Evolutionary conservation across 2,329 filamentous ascomycete genomes (phyloP), one percentile per base, ranked within the genome.

Genomic region (Periconia sp.): DNA sequence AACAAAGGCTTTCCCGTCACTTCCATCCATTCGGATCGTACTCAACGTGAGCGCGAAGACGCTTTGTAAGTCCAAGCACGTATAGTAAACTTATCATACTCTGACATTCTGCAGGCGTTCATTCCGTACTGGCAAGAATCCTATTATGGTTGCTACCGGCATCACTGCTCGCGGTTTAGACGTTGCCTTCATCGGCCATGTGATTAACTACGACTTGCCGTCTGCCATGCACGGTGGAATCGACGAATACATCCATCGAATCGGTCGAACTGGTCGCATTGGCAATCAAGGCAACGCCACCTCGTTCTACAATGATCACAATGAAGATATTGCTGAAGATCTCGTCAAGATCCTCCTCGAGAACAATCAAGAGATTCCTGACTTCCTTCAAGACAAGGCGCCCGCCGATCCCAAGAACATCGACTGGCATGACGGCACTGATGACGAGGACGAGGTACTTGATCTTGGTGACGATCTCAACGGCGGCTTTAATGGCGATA

Each of bases 261-360:
- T 97, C 69, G 94, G 94, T 57, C 92, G 94, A 56, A 99, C 94
- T 62, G 94, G 90, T 50, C 91, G 94, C 49, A 97, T 97, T 68
- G 94, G 94, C 2, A 90, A 96, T 62, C 82, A 83, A 43, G 94
- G 94, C 17, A 77, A 92, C 6, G 92, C 94, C 0, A 93, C 90
- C 0, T 96, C 93, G 0, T 93, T 99, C 77, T 97, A 88, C 79
- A 91, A 87, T 23, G 87, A 92, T 1, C 79, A 82, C 1, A 90
- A 97, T 63, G 84, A 89, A 52, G 82, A 87, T 2, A 77, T 97
- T 41, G 91, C 83, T 0, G 80, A 83, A 10, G 85, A 89, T 1
- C 79, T 99, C 0, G 89, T 91, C 37, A 92, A 92, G 70, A 86
- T 91, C 6, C 80, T 99, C 0, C 68, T 96, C 0, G 93, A 97